Evolutionary conservation across 495 filamentous ascomycete species (phyloP).

Genomic region (Trichoderma orchidacearum): DNA sequence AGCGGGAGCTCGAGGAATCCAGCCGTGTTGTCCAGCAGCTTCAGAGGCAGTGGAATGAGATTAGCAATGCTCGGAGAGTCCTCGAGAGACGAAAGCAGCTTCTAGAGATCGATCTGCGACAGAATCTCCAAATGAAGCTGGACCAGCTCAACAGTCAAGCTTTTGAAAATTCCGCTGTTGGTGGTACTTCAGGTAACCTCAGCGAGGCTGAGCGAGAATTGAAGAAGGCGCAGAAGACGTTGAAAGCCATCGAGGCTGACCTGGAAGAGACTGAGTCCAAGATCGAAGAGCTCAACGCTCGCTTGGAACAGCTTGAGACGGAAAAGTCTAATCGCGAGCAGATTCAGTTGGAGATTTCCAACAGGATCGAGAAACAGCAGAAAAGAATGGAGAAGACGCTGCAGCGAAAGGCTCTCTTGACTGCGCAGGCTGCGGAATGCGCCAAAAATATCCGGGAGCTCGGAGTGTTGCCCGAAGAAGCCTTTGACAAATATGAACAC

Average conservation of each 20-base stretch:
- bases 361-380: slow-evolving; percentile 73
- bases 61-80: slow-evolving; percentile 60
- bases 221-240: slow-evolving; percentile 51
- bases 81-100: slow-evolving; percentile 64
- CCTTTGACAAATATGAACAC: slow-evolving; percentile 80
- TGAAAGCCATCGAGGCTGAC: slow-evolving; percentile 49
- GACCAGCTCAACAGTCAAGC: slow-evolving; percentile 76
- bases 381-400: slow-evolving; percentile 87
- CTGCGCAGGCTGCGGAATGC: slow-evolving; percentile 62
- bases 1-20: slow-evolving; percentile 61
- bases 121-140: slow-evolving; percentile 71
- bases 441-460: slow-evolving; percentile 81
- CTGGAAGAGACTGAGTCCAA: slow-evolving; percentile 58
- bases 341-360: slow-evolving; percentile 60
- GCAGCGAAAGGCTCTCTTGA: slow-evolving; percentile 67
- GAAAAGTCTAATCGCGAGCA: slow-evolving; percentile 52
- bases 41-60: slow-evolving; percentile 55
- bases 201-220: slow-evolving; percentile 74
- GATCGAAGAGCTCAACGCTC: slow-evolving; percentile 48
- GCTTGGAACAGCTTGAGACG: slow-evolving; percentile 47
- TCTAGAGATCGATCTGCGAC: slow-evolving; percentile 73
- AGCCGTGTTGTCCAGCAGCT: slow-evolving; percentile 55
- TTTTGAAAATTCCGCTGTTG: slow-evolving; percentile 47
- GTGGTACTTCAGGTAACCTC: slow-evolving; percentile 48
- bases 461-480: slow-evolving; percentile 86